Conservation (phyloP, 345 rosid genomes). For the Clarkia xantiana region DNA sequence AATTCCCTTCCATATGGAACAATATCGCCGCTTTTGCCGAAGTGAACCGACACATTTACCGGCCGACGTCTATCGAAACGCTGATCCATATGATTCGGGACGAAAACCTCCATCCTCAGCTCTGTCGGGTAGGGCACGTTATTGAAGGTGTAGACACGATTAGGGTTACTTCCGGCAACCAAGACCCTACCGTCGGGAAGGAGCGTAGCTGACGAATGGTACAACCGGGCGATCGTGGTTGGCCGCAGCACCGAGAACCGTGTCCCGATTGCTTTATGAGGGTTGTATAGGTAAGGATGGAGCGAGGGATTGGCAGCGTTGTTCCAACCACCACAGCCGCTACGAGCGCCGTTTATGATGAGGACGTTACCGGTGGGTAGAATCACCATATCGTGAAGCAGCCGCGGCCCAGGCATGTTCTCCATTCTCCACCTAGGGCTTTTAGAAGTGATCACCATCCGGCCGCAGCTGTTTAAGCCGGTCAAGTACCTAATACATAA, state of each 20-base stretch:
- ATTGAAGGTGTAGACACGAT: slow-evolving; percentile 21
- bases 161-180: slow-evolving; percentile 46
- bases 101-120: slow-evolving; percentile 34
- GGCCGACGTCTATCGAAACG: slow-evolving; percentile 25
- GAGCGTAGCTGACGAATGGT: slow-evolving; percentile 41
- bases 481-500: slow-evolving; percentile 17
- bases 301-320: slow-evolving; percentile 15
- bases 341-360: slow-evolving; percentile 39
- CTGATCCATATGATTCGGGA: slow-evolving; percentile 27
- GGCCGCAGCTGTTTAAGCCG: slow-evolving; percentile 19
- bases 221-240: slow-evolving; percentile 33
- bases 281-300: slow-evolving; percentile 21
- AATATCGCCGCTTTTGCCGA: slow-evolving; percentile 1
- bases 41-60: slow-evolving; percentile 9
- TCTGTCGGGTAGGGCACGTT: slow-evolving; percentile 33
- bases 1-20: slow-evolving; percentile 13
- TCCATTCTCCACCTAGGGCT: slow-evolving; percentile 35
- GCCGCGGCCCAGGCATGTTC: slow-evolving; percentile 41
- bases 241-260: slow-evolving; percentile 23
- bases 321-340: slow-evolving; percentile 25
- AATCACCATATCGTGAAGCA: slow-evolving; percentile 38
- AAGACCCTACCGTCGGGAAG: slow-evolving; percentile 39
- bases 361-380: slow-evolving; percentile 38
- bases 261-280: slow-evolving; percentile 12
- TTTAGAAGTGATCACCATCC: slow-evolving; percentile 23